Percentiles rank a stretch among this genome's conserved stretches.
Evolutionary conservation across 805 yeast species (phyloP).

Genomic region (Yarrowia hollandica): DNA sequence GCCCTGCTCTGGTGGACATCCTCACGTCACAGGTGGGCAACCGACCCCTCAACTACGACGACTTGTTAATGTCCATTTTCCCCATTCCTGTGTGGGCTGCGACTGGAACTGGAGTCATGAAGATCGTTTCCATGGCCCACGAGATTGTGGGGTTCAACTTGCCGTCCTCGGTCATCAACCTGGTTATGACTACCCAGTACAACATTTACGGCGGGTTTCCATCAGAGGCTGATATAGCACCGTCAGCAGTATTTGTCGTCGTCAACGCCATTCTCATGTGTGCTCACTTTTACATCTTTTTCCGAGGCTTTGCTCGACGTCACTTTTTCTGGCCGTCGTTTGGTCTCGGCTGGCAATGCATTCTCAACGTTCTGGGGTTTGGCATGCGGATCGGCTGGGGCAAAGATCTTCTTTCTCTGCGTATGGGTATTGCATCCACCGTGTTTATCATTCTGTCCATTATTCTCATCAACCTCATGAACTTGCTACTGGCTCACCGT

Average conservation of each 20-base stretch:
- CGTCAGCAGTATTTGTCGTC: constrained; percentile 58
- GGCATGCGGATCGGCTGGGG: constrained; percentile 62
- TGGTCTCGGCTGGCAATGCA: constrained; percentile 56
- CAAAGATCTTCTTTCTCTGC: constrained; percentile 48
- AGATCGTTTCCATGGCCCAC: constrained; percentile 10
- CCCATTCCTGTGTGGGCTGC: constrained; percentile 19
- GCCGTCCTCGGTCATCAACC: not conserved
- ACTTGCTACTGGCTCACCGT: constrained; percentile 68
- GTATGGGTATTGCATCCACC: constrained; percentile 56
- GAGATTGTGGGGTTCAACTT: not conserved
- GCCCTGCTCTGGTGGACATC: not conserved
- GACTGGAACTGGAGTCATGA: constrained; percentile 20
- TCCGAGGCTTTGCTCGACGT: constrained; percentile 52
- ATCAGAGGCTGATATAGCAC: constrained; percentile 52
- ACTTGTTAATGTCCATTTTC: constrained; percentile 8
- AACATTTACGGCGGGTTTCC: constrained; percentile 65
- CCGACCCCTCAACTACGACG: constrained; percentile 7
- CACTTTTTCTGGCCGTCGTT: constrained; percentile 60
- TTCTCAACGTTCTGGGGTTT: constrained; percentile 59
- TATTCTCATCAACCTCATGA: constrained; percentile 56
- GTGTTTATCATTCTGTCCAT: constrained; percentile 59
- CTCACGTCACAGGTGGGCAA: not conserved
- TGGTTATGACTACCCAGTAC: constrained; percentile 37
- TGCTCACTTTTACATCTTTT: constrained; percentile 51
- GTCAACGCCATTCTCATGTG: constrained; percentile 51